These are phyloP conservation scores for Phytophthora vignae DNA, from an alignment of 352 stramenopile genomes.

Conservation along the genomic window DNA sequence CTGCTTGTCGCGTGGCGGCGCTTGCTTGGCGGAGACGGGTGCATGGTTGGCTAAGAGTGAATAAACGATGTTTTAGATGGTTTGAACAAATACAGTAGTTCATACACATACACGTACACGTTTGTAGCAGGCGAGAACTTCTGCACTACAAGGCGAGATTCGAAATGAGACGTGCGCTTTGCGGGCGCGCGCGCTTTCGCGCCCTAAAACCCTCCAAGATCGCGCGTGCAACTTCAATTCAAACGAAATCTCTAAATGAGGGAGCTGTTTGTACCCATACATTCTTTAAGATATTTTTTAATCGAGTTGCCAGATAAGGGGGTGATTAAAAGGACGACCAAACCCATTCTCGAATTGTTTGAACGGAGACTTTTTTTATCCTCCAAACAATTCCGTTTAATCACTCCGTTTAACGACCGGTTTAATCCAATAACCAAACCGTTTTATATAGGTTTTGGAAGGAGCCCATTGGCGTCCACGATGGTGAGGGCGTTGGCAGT, in stretches of 20 bases:
- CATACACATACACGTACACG: background rate
- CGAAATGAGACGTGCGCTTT: background rate
- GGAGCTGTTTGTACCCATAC: background rate
- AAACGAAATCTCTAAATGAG: background rate
- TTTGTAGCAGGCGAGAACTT: background rate
- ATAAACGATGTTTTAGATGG: background rate
- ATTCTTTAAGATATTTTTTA: background rate
- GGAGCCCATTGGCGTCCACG: background rate
- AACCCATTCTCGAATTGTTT: background rate
- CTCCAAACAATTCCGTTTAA: constrained; percentile 1
- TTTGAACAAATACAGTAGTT: background rate
- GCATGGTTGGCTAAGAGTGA: background rate
- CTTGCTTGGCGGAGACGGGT: background rate
- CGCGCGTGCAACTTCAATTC: background rate
- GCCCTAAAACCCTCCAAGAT: background rate
- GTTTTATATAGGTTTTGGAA: no score
- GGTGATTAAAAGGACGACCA: background rate
- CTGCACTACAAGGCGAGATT: background rate
- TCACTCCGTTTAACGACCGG: background rate
- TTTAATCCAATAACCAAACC: background rate
- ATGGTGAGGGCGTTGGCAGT: background rate
- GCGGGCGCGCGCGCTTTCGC: background rate
- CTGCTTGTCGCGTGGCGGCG: background rate
- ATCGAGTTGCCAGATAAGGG: background rate
- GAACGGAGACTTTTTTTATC: background rate